Evolutionary conservation across 805 yeast species (phyloP).

Genomic region (Saccharomyces mikatae): DNA sequence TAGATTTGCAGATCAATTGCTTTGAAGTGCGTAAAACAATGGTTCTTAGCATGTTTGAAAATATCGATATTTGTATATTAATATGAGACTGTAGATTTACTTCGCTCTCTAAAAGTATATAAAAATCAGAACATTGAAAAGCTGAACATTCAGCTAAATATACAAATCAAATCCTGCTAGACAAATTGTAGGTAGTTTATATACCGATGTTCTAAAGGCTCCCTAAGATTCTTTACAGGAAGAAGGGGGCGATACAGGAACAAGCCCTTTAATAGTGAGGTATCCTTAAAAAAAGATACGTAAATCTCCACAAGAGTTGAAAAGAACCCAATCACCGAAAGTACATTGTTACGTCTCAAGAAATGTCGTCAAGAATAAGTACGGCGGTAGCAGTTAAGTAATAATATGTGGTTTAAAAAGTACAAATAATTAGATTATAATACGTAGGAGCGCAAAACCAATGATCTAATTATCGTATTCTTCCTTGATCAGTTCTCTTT

Average conservation of each 20-base stretch:
- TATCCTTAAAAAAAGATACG: not conserved
- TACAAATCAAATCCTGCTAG: not conserved
- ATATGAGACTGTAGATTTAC: not conserved
- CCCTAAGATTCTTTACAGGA: not conserved
- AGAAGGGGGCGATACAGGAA: not conserved
- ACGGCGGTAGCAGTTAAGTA: not conserved
- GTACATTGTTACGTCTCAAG: not conserved
- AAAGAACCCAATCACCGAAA: not conserved
- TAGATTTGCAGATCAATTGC: not conserved
- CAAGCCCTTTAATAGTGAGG: not conserved
- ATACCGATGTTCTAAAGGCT: not conserved
- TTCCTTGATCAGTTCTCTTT: constrained; percentile 30
- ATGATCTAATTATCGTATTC: constrained; percentile 23
- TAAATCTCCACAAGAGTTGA: not conserved
- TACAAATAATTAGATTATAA: not conserved
- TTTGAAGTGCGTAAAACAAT: not conserved
- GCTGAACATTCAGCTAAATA: not conserved
- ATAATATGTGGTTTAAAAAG: not conserved
- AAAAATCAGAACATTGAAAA: not conserved
- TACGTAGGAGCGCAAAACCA: not conserved
- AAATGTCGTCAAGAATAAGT: not conserved
- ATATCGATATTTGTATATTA: not conserved
- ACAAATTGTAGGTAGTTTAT: not conserved
- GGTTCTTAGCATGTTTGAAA: not conserved
- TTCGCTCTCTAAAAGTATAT: not conserved